phyloP scores from a whole-genome alignment of 2,329 filamentous ascomycete species.

The Botryotinia narcissicola region DNA sequence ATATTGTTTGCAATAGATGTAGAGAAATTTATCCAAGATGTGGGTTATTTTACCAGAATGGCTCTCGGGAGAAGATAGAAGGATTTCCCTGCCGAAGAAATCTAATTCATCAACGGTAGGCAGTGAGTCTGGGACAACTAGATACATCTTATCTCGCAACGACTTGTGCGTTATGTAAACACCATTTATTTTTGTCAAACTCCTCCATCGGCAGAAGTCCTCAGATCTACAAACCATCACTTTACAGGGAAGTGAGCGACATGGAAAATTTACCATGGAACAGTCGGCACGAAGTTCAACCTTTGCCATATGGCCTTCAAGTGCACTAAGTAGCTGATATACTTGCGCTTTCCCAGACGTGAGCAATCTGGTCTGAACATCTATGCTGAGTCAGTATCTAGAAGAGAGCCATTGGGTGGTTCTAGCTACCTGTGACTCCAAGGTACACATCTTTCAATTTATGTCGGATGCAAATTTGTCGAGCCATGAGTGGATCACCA shows the following conservation, averaged over 20 bases:
- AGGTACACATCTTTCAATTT: slow-evolving; percentile 26
- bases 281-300: slow-evolving; percentile 21
- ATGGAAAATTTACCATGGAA: slow-evolving; percentile 20
- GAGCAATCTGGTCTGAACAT: slow-evolving; percentile 23
- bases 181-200: slow-evolving; percentile 23
- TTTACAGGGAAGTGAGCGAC: slow-evolving; percentile 20
- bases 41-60: slow-evolving; percentile 25
- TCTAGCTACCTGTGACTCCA: slow-evolving; percentile 24
- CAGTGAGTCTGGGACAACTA: slow-evolving; percentile 24
- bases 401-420: not conserved
- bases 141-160: slow-evolving; percentile 24
- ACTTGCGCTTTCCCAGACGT: slow-evolving; percentile 14
- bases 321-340: slow-evolving; percentile 1
- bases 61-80: slow-evolving; percentile 22
- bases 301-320: slow-evolving; percentile 18
- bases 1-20: slow-evolving; percentile 18
- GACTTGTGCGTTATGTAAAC: slow-evolving; percentile 26
- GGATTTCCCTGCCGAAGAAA: slow-evolving; percentile 23
- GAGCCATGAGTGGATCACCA: slow-evolving; percentile 18
- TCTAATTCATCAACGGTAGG: slow-evolving; percentile 24
- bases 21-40: slow-evolving; percentile 24
- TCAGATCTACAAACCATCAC: slow-evolving; percentile 26
- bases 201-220: slow-evolving; percentile 25
- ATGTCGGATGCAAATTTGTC: slow-evolving; percentile 25
- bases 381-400: not conserved